These are phyloP conservation scores for Omphalotus olearius DNA, from an alignment of 1,284 basidiomycete genomes.

Conservation along the genomic window DNA sequence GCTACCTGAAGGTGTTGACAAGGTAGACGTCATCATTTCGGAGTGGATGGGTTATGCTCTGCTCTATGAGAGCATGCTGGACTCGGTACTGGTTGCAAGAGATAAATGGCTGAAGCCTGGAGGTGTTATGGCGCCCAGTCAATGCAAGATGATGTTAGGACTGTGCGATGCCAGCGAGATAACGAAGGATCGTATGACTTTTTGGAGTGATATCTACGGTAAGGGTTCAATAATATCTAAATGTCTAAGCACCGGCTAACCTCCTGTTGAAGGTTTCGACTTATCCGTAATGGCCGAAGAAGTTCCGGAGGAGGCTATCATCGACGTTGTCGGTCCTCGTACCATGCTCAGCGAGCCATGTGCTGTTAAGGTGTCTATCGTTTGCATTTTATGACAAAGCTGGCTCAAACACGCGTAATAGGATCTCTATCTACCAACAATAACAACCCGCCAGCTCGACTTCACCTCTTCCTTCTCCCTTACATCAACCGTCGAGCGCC, in stretches of 20 bases:
- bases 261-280: conserved; percentile 63
- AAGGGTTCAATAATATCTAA: conserved; percentile 17
- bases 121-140: conserved; percentile 91
- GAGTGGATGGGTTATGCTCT: conserved; percentile 99
- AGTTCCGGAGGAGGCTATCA: conserved; percentile 74
- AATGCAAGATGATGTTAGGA: conserved; percentile 82
- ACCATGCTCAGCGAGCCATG: conserved; percentile 68
- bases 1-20: conserved; percentile 61
- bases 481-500: conserved; percentile 49
- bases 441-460: conserved; percentile 70
- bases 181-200: conserved; percentile 77
- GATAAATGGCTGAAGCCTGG: conserved; percentile 73
- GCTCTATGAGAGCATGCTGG: conserved; percentile 96
- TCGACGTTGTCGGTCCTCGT: conserved; percentile 74
- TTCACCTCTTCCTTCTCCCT: conserved; percentile 78
- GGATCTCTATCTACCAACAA: conserved; percentile 71
- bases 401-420: conserved; percentile 21
- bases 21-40: conserved; percentile 92
- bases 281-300: conserved; percentile 73
- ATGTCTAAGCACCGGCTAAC: not conserved
- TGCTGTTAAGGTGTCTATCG: conserved; percentile 51
- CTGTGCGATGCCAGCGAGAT: conserved; percentile 77
- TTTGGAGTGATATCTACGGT: conserved; percentile 94
- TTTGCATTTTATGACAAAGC: not conserved
- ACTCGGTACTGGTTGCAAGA: conserved; percentile 86